phyloP scores from a whole-genome alignment of 2,329 filamentous ascomycete genomes.

The Endoconidiophora laricicola region DNA sequence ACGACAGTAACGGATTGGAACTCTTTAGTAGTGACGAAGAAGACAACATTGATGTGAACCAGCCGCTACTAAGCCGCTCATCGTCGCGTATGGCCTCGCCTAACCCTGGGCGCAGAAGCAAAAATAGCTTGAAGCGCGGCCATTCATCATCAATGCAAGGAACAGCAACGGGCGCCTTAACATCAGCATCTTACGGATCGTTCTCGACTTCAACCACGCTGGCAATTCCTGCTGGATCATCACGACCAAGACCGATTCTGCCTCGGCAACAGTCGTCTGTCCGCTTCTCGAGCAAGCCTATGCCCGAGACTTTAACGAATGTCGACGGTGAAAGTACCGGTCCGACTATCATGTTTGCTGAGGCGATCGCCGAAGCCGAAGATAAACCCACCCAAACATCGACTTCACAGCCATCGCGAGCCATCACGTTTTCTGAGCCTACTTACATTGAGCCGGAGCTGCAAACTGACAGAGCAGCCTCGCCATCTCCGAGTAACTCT shows the following conservation, averaged over 20 bases:
- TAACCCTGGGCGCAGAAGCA: background rate
- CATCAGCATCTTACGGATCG: conserved; percentile 12
- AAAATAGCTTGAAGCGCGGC: conserved; percentile 15
- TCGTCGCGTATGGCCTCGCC: background rate
- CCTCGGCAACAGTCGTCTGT: conserved; percentile 36
- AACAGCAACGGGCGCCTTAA: background rate
- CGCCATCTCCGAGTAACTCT: background rate
- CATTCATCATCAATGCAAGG: background rate
- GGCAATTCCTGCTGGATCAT: conserved; percentile 12
- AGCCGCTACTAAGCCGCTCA: background rate
- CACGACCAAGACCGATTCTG: conserved; percentile 25
- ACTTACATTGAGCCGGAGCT: background rate
- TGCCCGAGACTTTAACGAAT: conserved; percentile 52
- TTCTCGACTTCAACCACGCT: conserved; percentile 1
- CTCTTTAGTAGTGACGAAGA: conserved; percentile 15
- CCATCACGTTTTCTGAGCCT: background rate
- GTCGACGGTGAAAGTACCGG: conserved; percentile 44
- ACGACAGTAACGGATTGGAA: conserved; percentile 4
- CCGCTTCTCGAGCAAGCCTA: conserved; percentile 56
- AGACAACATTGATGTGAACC: conserved; percentile 1
- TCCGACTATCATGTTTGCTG: conserved; percentile 60
- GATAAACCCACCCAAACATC: background rate
- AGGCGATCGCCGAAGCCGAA: conserved; percentile 17
- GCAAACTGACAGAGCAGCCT: too few relatives aligned
- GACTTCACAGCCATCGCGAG: background rate